These are phyloP conservation scores for Trichoderma sp. DNA, from an alignment of 2,329 filamentous ascomycete species.

Conservation along the genomic window DNA sequence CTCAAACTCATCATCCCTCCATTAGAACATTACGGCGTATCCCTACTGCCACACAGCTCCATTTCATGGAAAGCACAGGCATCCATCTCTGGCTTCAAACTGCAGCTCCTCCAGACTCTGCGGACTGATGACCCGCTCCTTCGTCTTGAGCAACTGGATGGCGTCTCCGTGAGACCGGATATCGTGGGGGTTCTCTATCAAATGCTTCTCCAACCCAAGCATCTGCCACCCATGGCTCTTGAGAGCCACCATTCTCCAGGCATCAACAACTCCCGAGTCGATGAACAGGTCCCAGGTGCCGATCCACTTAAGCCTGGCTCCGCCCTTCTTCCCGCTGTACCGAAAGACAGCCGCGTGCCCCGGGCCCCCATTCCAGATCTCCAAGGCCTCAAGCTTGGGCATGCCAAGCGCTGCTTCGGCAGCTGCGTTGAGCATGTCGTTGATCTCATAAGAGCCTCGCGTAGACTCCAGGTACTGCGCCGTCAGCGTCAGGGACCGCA, in stretches of 20 bases:
- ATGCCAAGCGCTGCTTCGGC: slow-evolving; percentile 13
- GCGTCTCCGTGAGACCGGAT: slow-evolving; percentile 6
- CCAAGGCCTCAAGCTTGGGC: slow-evolving; percentile 12
- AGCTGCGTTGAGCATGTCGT: neutral
- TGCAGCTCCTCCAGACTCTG: slow-evolving; percentile 8
- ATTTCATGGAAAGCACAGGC: slow-evolving; percentile 10
- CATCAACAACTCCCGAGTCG: neutral
- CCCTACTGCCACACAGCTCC: no score
- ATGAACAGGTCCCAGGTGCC: slow-evolving; percentile 9
- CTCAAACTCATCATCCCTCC: neutral
- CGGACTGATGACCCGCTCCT: neutral
- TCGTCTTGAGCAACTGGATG: slow-evolving; percentile 4
- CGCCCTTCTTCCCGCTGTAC: neutral
- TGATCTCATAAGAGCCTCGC: slow-evolving; percentile 1
- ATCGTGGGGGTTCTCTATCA: neutral
- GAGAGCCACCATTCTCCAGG: neutral
- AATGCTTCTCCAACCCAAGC: neutral
- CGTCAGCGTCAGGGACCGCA: slow-evolving; percentile 18
- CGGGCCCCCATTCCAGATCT: slow-evolving; percentile 21
- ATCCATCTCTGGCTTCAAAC: neutral
- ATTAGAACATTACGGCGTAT: no score
- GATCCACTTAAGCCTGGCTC: slow-evolving; percentile 1
- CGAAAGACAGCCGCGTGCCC: slow-evolving; percentile 15
- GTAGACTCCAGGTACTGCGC: slow-evolving; percentile 1
- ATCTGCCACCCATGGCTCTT: neutral